Evolutionary conservation across 108 stramenopile species (phyloP).

Genomic region (Bacterosira constricta): DNA sequence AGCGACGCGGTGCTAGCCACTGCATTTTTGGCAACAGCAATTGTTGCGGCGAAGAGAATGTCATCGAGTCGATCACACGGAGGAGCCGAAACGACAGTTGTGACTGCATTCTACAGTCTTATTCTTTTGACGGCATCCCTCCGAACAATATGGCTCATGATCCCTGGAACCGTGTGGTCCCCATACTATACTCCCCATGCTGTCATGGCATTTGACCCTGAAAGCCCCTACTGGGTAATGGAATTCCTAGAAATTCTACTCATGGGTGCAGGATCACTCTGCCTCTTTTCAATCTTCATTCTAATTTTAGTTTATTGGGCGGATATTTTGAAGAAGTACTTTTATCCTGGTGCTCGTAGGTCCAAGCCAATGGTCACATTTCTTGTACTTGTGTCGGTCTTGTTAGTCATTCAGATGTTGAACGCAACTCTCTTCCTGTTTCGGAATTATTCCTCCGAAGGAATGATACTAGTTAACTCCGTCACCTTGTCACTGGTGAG

Average conservation of each 20-base stretch:
- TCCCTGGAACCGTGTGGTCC: conserved; percentile 84
- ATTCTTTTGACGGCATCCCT: conserved; percentile 83
- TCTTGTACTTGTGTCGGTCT: conserved; percentile 64
- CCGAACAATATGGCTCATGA: conserved; percentile 89
- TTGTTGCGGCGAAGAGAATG: conserved; percentile 82
- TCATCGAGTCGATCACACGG: conserved; percentile 71
- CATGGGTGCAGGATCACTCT: conserved; percentile 82
- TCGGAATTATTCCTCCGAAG: conserved; percentile 87
- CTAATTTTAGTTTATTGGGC: conserved; percentile 97
- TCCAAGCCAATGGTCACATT: conserved; percentile 92
- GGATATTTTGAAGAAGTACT: conserved; percentile 95
- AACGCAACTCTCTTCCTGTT: conserved; percentile 85
- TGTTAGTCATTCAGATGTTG: conserved; percentile 68
- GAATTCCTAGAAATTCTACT: conserved; percentile 81
- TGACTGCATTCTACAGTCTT: conserved; percentile 94
- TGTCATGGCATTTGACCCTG: conserved; percentile 82
- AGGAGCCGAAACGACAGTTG: conserved; percentile 90
- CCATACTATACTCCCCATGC: conserved; percentile 87
- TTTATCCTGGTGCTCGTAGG: conserved; percentile 84
- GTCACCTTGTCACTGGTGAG: conserved; percentile 81
- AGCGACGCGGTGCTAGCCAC: conserved; percentile 67
- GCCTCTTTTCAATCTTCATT: conserved; percentile 95
- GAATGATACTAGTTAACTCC: conserved; percentile 93
- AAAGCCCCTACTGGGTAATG: conserved; percentile 79
- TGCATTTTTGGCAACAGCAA: conserved; percentile 78